A percentile compares a stretch with the other conserved stretches of the same genome.
phyloP scores from a whole-genome alignment of 2,329 filamentous ascomycete species.

The Exophiala aquamarina region DNA sequence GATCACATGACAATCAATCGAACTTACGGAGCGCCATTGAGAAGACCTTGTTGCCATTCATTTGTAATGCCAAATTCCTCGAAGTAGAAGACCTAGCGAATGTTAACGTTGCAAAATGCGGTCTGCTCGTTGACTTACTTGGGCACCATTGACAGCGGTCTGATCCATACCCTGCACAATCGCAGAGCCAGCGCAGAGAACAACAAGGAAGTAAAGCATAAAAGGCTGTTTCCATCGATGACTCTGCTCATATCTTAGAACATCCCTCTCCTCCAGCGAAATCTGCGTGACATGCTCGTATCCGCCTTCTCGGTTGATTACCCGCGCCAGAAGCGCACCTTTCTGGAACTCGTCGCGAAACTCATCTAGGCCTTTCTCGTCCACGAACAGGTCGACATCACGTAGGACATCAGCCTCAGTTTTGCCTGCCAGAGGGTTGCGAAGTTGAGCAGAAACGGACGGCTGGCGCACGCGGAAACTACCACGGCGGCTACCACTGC shows the following conservation, averaged over 20 bases:
- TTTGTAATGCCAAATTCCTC: constrained; percentile 7
- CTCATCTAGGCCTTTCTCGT: constrained; percentile 46
- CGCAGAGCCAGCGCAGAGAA: constrained; percentile 52
- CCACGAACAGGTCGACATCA: constrained; percentile 56
- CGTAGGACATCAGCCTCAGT: constrained; percentile 52
- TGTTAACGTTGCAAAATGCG: neutral
- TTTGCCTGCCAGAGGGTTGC: constrained; percentile 56
- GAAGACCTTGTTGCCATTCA: constrained; percentile 37
- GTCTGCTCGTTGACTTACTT: constrained; percentile 13
- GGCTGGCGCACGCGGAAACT: constrained; percentile 3
- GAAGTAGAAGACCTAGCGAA: constrained; percentile 3
- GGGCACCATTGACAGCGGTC: constrained; percentile 49
- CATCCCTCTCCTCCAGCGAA: constrained; percentile 38
- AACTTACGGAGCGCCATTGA: constrained; percentile 40
- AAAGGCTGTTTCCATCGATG: constrained; percentile 52
- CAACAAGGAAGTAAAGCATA: constrained; percentile 47
- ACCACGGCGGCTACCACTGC: neutral
- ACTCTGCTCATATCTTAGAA: constrained; percentile 44
- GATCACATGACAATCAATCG: too few relatives aligned
- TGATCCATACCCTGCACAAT: constrained; percentile 56
- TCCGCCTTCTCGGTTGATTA: constrained; percentile 50
- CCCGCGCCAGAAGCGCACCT: constrained; percentile 52
- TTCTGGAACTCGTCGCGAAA: constrained; percentile 51
- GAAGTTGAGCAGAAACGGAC: constrained; percentile 10
- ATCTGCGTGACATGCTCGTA: constrained; percentile 47